These are phyloP conservation scores for Oleoguttula mirabilis DNA, from an alignment of 495 filamentous ascomycete genomes.

Conservation along the genomic window DNA sequence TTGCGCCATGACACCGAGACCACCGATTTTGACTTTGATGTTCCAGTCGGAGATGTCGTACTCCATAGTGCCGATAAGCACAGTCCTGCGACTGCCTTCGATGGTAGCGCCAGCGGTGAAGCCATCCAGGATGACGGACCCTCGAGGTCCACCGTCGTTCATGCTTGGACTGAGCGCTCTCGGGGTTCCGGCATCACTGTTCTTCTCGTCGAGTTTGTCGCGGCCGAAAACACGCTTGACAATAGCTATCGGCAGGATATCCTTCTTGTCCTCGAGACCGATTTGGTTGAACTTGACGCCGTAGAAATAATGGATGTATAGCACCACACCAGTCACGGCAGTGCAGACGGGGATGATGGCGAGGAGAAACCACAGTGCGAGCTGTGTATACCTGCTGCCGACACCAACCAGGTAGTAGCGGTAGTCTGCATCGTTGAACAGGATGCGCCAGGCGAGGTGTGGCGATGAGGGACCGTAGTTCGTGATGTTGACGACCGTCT, in stretches of 20 bases:
- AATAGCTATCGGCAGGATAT: slow-evolving; percentile 8
- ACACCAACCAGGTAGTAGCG: slow-evolving; percentile 41
- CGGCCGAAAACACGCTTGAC: slow-evolving; percentile 1
- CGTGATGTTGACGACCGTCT: slow-evolving; percentile 50
- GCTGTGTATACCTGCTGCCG: slow-evolving; percentile 45
- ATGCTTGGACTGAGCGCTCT: slow-evolving; percentile 3
- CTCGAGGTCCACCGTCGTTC: background rate
- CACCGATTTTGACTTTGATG: slow-evolving; percentile 65
- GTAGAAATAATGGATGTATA: slow-evolving; percentile 57
- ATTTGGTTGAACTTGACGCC: slow-evolving; percentile 59
- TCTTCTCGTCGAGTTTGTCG: slow-evolving; percentile 1
- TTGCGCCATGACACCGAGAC: slow-evolving; percentile 54
- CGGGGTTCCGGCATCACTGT: background rate
- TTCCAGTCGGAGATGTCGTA: slow-evolving; percentile 62
- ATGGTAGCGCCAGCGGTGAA: slow-evolving; percentile 8
- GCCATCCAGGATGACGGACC: slow-evolving; percentile 5
- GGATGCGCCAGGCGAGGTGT: slow-evolving; percentile 45
- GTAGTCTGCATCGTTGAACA: slow-evolving; percentile 44
- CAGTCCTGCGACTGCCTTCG: slow-evolving; percentile 35
- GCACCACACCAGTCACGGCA: slow-evolving; percentile 40
- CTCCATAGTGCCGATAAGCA: slow-evolving; percentile 60
- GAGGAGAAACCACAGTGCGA: slow-evolving; percentile 47
- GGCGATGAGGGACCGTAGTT: slow-evolving; percentile 39
- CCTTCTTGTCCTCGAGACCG: slow-evolving; percentile 35
- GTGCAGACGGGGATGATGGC: slow-evolving; percentile 42